Percentiles rank a stretch among this genome's conserved stretches.
phyloP scores from a whole-genome alignment of 192 early-diverging fungal species.

The Linnemannia zychae region DNA sequence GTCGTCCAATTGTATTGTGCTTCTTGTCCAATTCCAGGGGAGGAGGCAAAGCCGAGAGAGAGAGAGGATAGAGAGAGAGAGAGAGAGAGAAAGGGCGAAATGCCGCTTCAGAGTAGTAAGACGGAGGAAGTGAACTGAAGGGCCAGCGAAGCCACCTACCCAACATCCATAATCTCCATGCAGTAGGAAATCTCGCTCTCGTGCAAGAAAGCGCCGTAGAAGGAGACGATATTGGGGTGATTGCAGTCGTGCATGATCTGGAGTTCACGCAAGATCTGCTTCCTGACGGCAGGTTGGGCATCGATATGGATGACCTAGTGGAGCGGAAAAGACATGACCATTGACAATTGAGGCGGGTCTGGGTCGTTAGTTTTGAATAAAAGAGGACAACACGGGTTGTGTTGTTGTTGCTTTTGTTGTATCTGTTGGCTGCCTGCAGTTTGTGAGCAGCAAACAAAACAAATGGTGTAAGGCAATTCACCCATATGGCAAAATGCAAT shows the following conservation, averaged over 20 bases:
- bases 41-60: not conserved
- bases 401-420: not conserved
- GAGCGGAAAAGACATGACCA: not conserved
- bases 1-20: too few relatives aligned
- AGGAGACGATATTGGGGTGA: constrained; percentile 95
- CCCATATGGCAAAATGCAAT: not conserved
- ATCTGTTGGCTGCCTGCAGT: not conserved
- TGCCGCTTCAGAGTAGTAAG: not conserved
- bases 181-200: constrained; percentile 93
- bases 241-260: constrained; percentile 97
- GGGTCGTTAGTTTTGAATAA: not conserved
- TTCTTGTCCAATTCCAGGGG: not conserved
- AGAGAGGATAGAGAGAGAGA: not conserved
- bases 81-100: not conserved
- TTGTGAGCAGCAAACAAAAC: not conserved
- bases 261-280: constrained; percentile 95
- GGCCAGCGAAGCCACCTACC: constrained; percentile 56
- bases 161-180: constrained; percentile 98
- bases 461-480: not conserved
- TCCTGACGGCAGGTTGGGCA: constrained; percentile 80
- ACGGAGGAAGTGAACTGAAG: not conserved
- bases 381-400: not conserved
- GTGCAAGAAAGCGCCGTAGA: constrained; percentile 94
- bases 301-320: constrained; percentile 62
- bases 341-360: too few relatives aligned